Base-by-base conservation (phyloP, 805 yeast species). In the Suhomyces kilbournensis region DNA sequence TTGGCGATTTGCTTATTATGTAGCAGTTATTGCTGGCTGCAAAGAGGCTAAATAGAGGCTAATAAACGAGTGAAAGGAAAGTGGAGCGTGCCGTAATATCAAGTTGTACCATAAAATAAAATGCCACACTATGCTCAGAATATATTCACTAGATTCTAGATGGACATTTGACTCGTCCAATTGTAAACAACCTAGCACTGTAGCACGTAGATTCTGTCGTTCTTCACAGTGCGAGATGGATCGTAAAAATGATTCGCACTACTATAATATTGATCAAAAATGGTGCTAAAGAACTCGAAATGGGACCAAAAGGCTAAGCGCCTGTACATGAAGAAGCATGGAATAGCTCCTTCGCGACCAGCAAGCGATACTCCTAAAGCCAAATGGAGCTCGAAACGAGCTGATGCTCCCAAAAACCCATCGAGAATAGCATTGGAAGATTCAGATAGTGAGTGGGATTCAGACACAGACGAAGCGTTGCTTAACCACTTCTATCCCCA, bases 231-330 rank as follows among this genome's bases (percentile, higher is more conserved):
- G 17, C 42, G 23, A 38, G n/a, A 35, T 26, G 28, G 25, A 26
- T 19, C 23, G 17, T 38, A 4, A 38, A 38, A 38, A 38, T 17
- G n/a, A 19, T 17, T 7, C 23, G 23, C 23, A 38, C 9, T 17
- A 38, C 23, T 8, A 19, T 22, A 26, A 26, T 26, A 3, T 3
- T 38, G n/a, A 7, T 10, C 7, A 5, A 26, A 10, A 22, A 75
- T 75, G 79, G 79, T 75, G 46, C 59, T 75, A 48, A 71, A 74
- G 59, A 72, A 75, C 54, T 62, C 70, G 12, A 75, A 74, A 62
- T 75, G 78, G 75, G 79, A 75, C 59, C 69, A 68, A 53, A 72
- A 71, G 61, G 77, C 79, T 46, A 75, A 71, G 56, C 52, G 60
- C 54, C 61, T 62, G 54, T 75, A 71, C 52, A 62, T 72, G 64